Percentiles rank a stretch among this genome's conserved stretches.
These are phyloP conservation scores for Akanthomyces dipterigenus DNA, from an alignment of 2,329 filamentous ascomycete genomes.

Conservation along the genomic window DNA sequence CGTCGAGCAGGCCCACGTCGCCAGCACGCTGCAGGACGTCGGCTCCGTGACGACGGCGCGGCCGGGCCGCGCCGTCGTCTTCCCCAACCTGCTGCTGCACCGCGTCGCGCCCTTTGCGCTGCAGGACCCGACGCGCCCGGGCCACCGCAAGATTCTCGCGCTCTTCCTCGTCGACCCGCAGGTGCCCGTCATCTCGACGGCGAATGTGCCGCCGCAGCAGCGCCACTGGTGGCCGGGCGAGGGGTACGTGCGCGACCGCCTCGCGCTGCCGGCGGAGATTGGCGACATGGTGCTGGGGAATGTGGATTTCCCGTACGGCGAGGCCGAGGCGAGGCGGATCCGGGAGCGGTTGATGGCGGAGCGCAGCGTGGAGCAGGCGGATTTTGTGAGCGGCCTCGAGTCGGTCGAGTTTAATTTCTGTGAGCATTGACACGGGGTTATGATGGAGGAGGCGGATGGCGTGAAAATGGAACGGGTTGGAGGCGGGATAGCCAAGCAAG, in stretches of 20 bases:
- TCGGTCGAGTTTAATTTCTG: background rate
- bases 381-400: background rate
- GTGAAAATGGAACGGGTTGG: background rate
- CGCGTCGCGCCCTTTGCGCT: conserved; percentile 45
- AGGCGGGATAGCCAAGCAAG: background rate
- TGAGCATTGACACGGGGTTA: background rate
- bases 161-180: conserved; percentile 56
- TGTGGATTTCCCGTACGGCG: background rate
- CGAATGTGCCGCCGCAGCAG: conserved; percentile 39
- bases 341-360: conserved; percentile 9
- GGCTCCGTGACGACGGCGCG: conserved; percentile 43
- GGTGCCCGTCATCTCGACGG: conserved; percentile 35
- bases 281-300: background rate
- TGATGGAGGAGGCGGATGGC: background rate
- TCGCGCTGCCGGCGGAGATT: background rate
- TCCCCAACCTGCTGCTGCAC: conserved; percentile 50
- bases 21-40: conserved; percentile 27
- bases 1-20: conserved; percentile 15
- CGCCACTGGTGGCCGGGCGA: conserved; percentile 26
- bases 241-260: background rate
- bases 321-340: background rate
- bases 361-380: background rate
- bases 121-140: conserved; percentile 42
- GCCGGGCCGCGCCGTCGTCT: conserved; percentile 44
- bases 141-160: conserved; percentile 53